Conservation (phyloP, 257 asterid species). For the Solanum chilense region DNA sequence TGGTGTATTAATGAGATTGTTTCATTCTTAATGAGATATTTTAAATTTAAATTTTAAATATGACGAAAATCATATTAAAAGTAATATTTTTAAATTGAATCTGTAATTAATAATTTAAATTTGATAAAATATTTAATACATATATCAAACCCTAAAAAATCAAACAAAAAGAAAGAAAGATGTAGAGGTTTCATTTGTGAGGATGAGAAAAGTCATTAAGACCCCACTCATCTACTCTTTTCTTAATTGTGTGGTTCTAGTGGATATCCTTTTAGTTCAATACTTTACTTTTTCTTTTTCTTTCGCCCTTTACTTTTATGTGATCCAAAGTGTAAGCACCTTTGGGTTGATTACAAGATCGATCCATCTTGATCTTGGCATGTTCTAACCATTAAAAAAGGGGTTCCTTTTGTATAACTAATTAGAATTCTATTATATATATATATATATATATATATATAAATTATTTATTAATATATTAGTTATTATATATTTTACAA, state of each 20-base stretch:
- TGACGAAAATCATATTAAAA: no score
- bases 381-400: not conserved
- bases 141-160: rapidly evolving
- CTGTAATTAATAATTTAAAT: rapidly evolving
- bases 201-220: slow-evolving; percentile 31
- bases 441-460: no score
- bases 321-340: not conserved
- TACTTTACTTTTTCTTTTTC: not conserved
- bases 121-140: no score
- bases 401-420: not conserved
- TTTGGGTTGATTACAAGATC: not conserved
- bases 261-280: slow-evolving; percentile 6
- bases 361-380: not conserved
- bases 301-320: not conserved
- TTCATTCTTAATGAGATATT: rapidly evolving
- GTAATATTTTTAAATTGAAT: rapidly evolving
- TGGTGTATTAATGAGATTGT: no score
- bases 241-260: slow-evolving; percentile 5
- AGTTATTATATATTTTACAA: no score
- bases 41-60: no score
- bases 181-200: slow-evolving; percentile 49
- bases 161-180: no score
- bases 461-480: no score
- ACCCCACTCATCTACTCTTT: slow-evolving; percentile 30
- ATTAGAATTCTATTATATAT: no score